Base-by-base conservation (phyloP, 805 yeast genomes). In the Yarrowia alimentaria region DNA sequence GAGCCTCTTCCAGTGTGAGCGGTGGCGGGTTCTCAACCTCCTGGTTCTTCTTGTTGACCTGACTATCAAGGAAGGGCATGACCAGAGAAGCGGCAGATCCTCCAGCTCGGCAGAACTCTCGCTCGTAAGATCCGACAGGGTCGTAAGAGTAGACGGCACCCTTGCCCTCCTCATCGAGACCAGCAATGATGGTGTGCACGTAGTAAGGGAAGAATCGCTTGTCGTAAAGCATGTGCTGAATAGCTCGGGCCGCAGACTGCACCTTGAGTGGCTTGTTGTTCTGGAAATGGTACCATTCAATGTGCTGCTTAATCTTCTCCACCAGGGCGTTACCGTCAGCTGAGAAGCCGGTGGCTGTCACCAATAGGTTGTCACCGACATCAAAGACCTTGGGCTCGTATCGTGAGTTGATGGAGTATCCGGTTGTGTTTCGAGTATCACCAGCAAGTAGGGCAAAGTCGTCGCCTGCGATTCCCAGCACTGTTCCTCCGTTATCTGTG, bases 401-500 rank as follows among this genome's bases (percentile, higher is more conserved):
- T 64, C 99, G 81, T 8, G 97, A 82, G 66, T 93, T 89, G 67
- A 93, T 93, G 56, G 86, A 81, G 70, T 89, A 93, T 17, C 97
- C 99, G 14, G 85, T 82, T 5, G 95, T 87, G 63, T 85, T 94
- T 73, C 99, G 83, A n/a, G 99, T 93, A 67, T 93, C 99, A 37
- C 98, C 98, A 0, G 99, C 99, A 55, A 93, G 74, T 26, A 93
- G 93, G 14, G 96, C 96, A 63, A 89, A 93, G 68, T 93, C 97
- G 66, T 88, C 86, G 45, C 99, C 99, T 1, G 99, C 97, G 68
- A 93, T 93, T 49, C 98, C 99, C 59, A 93, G 72, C 51, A 91
- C 90, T 6, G 98, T 91, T 62, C 99, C 99, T 61, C 99, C 99
- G 61, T 90, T 88, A 68, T 90, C 96, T 55, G 91, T 72, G 72